A percentile compares a stretch with the other conserved stretches of the same genome.
Evolutionary conservation across 2,329 filamentous ascomycete genomes (phyloP).

Genomic region (Macrophomina tecta): DNA sequence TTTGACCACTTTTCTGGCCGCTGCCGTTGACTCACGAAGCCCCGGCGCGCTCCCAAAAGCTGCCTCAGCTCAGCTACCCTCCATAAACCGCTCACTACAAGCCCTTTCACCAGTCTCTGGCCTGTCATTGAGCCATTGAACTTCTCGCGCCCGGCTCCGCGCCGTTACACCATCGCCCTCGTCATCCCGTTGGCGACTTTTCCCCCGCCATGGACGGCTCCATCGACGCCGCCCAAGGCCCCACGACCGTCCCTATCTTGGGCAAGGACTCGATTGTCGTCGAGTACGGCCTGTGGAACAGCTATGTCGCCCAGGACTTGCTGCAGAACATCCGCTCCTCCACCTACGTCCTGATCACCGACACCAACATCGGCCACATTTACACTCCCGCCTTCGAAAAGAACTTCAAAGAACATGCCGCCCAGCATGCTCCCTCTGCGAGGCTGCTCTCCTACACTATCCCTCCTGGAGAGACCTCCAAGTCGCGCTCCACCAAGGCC

Average conservation of each 20-base stretch:
- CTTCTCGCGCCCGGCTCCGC: constrained; percentile 5
- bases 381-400: constrained; percentile 81
- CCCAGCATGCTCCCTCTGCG: constrained; percentile 54
- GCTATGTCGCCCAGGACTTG: constrained; percentile 81
- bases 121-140: constrained; percentile 6
- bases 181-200: neutral
- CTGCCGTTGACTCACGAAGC: constrained; percentile 23
- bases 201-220: constrained; percentile 26
- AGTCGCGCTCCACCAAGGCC: constrained; percentile 90
- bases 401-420: constrained; percentile 62
- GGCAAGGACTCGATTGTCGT: constrained; percentile 90
- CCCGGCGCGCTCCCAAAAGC: neutral
- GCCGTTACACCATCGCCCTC: constrained; percentile 3
- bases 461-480: constrained; percentile 90
- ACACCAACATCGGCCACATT: constrained; percentile 83
- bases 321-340: constrained; percentile 78
- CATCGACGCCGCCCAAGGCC: constrained; percentile 34
- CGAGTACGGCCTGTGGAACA: constrained; percentile 87
- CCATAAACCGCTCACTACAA: neutral
- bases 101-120: neutral
- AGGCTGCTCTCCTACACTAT: constrained; percentile 89
- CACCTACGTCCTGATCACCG: constrained; percentile 95
- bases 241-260: constrained; percentile 77
- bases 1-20: constrained; percentile 21
- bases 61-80: neutral